Evolutionary conservation across 768 basidiomycete genomes (phyloP), one percentile per base, ranked within the genome.

Genomic region (Suillus luteus): DNA sequence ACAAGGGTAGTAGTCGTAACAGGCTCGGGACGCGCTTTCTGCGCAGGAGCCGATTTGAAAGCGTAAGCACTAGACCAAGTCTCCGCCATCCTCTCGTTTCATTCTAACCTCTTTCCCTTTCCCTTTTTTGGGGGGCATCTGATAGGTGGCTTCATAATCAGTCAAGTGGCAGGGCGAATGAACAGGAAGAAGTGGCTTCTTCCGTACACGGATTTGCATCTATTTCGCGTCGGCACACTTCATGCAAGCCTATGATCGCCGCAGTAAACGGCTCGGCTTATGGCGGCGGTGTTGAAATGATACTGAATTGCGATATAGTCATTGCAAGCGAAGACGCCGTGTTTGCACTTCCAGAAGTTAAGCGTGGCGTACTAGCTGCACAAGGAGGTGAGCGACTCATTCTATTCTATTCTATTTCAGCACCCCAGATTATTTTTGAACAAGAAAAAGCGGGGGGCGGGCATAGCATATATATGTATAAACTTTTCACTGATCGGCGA

Each of bases 41-140:
- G 91, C 68, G 90, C 91, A 17, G 92, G 92, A 17, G 90, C 89
- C 44, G 92, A 93, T 73, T 80, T 93, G 58, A 86, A 87, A 76
- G 84, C 83, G 90, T 91, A 71, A 63, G 41, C 37, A 48, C 15
- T 31, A 24, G 31, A 31, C 31, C 31, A 31, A 31, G 31, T 12
- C 7, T 11, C 14, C 5, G 1, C 35, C 40, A 15, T 27, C 22
- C 19, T 7, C 24, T 35, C 57, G 22, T 62, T 60, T 15, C 57
- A 31, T 31, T 31, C n/a, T n/a, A n/a, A n/a, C n/a, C n/a, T n/a
- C n/a, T n/a, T n/a, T n/a, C n/a, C n/a, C n/a, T n/a, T n/a, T n/a
- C n/a, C n/a, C n/a, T n/a, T n/a, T n/a, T n/a, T n/a, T n/a, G n/a
- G n/a, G n/a, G n/a, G n/a, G n/a, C n/a, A n/a, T n/a, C n/a, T n/a